Percentiles rank a stretch among this genome's conserved stretches.
Evolutionary conservation across 768 basidiomycete genomes (phyloP).

Genomic region (Suillus americanus): DNA sequence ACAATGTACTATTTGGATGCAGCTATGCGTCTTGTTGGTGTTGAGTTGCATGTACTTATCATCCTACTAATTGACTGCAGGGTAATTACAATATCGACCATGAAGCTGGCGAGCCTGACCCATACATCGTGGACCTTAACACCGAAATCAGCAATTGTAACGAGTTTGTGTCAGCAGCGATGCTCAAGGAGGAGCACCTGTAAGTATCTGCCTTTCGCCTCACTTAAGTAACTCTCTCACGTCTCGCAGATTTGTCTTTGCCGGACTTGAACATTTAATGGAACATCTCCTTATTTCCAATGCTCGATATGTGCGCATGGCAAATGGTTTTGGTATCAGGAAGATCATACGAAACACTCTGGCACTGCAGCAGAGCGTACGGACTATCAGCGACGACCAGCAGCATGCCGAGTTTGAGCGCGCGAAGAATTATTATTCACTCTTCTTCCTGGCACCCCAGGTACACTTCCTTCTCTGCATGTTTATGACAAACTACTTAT

Average conservation of each 20-base stretch:
- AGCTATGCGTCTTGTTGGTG: conserved; percentile 70
- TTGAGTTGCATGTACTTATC: background rate
- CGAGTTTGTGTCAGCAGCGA: conserved; percentile 58
- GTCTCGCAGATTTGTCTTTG: conserved; percentile 75
- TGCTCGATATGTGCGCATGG: conserved; percentile 65
- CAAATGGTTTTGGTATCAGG: conserved; percentile 75
- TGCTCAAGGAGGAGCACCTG: conserved; percentile 68
- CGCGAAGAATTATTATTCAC: conserved; percentile 76
- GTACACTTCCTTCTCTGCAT: conserved; percentile 36
- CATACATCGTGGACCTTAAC: conserved; percentile 85
- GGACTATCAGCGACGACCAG: conserved; percentile 63
- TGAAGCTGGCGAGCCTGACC: conserved; percentile 90
- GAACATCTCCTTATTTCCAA: conserved; percentile 79
- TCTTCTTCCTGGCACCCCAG: conserved; percentile 74
- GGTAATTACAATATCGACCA: conserved; percentile 82
- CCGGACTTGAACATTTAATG: conserved; percentile 81
- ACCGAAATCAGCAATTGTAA: conserved; percentile 75
- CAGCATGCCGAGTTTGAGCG: conserved; percentile 70
- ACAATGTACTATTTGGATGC: conserved; percentile 79
- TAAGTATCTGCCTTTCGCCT: conserved; percentile 36
- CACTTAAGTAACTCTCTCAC: background rate
- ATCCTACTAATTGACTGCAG: conserved; percentile 38
- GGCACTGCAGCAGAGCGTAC: conserved; percentile 89
- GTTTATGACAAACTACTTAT: conserved; percentile 5
- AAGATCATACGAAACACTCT: conserved; percentile 89